Evolutionary conservation across 306 rosid species (phyloP).

Genomic region (Vigna trinervia): DNA sequence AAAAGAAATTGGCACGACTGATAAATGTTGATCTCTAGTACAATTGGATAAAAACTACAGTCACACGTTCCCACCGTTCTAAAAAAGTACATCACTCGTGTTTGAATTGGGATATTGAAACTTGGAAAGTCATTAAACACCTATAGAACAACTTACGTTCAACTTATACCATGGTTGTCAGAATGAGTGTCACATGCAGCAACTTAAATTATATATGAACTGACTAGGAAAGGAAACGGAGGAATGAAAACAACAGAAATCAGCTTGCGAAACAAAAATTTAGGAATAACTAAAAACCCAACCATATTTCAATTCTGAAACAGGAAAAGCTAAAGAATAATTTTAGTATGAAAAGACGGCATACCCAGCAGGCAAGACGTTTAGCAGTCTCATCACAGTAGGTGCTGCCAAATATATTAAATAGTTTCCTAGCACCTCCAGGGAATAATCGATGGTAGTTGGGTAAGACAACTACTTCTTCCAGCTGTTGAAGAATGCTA

Average conservation of each 20-base stretch:
- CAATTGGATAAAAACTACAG: not conserved
- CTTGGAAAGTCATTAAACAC: not conserved
- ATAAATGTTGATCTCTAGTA: not conserved
- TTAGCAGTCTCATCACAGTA: conserved; percentile 92
- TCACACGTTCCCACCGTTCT: conserved; percentile 9
- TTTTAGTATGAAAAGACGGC: conserved; percentile 19
- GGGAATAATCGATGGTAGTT: conserved; percentile 94
- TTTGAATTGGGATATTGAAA: conserved; percentile 7
- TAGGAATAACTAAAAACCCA: conserved; percentile 10
- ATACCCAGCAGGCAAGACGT: conserved; percentile 97
- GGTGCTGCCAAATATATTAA: conserved; percentile 83
- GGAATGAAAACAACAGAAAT: conserved; percentile 10
- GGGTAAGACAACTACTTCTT: conserved; percentile 96
- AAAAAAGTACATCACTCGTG: not conserved
- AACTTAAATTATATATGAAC: not conserved
- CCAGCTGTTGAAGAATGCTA: conserved; percentile 91
- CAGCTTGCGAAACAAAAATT: not conserved
- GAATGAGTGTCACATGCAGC: conserved; percentile 1
- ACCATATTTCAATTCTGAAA: not conserved
- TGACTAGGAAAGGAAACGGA: not conserved
- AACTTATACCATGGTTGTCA: not conserved
- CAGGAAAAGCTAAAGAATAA: conserved; percentile 2
- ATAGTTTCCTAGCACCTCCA: conserved; percentile 90
- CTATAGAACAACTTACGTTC: not conserved
- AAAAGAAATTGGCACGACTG: too few species aligned